These are phyloP conservation scores for Talaromyces islandicus DNA, from an alignment of 2,329 filamentous ascomycete species.

Conservation along the genomic window DNA sequence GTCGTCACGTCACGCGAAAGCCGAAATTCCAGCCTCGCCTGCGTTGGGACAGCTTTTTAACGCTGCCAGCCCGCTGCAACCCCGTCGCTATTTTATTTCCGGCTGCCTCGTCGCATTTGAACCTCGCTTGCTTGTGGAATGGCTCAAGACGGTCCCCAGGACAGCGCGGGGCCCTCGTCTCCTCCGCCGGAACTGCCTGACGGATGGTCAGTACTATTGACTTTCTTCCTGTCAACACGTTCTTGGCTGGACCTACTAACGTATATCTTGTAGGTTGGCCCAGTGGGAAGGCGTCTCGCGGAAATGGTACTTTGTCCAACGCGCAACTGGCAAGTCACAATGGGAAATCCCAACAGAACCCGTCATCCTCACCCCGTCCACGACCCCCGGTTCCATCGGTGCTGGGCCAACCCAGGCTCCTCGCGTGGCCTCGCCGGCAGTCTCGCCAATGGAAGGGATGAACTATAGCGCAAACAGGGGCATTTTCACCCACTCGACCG, in stretches of 20 bases:
- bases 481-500: constrained; percentile 8
- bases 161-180: constrained; percentile 33
- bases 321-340: constrained; percentile 33
- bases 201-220: constrained; percentile 30
- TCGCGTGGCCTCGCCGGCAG: constrained; percentile 15
- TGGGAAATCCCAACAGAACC: constrained; percentile 38
- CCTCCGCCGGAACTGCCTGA: constrained; percentile 32
- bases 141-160: constrained; percentile 26
- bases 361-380: constrained; percentile 30
- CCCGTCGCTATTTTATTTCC: neutral
- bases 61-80: neutral
- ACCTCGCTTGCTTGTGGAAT: constrained; percentile 10
- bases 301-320: constrained; percentile 36
- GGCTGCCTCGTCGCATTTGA: neutral
- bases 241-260: neutral
- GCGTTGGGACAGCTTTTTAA: neutral
- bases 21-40: neutral
- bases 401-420: constrained; percentile 21
- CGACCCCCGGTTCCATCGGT: constrained; percentile 23
- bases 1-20: neutral
- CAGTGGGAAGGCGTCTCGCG: constrained; percentile 34
- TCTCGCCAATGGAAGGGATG: neutral
- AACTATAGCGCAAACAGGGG: constrained; percentile 1
- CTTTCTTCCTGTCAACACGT: neutral
- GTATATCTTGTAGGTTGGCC: constrained; percentile 23